Evolutionary conservation across 2,329 filamentous ascomycete species (phyloP).

Genomic region (Simplicillium sp.): DNA sequence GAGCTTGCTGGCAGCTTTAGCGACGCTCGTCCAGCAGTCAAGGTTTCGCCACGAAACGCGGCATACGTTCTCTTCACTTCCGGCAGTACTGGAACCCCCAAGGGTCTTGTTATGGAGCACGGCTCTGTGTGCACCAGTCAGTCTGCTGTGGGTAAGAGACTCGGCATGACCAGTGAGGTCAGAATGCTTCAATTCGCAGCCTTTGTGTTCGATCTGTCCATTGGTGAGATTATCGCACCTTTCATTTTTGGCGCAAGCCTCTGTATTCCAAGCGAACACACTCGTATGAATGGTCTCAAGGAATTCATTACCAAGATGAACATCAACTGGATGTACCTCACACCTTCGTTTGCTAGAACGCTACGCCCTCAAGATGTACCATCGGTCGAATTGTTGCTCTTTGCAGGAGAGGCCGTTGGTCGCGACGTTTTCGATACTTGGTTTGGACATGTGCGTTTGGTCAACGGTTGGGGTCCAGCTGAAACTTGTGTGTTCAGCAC

Average conservation of each 20-base stretch:
- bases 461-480: constrained; percentile 4
- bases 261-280: constrained; percentile 6
- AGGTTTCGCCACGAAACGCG: not conserved
- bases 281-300: constrained; percentile 3
- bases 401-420: constrained; percentile 1
- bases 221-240: constrained; percentile 2
- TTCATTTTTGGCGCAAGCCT: constrained; percentile 3
- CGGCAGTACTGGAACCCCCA: constrained; percentile 39
- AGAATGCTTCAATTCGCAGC: constrained; percentile 7
- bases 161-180: not conserved
- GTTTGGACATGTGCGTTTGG: not conserved
- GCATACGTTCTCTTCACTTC: constrained; percentile 40
- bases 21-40: not conserved
- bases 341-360: constrained; percentile 1
- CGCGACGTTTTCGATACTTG: not conserved
- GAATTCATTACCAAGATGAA: constrained; percentile 4
- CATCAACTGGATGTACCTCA: constrained; percentile 5
- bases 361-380: not conserved
- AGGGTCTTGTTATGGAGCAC: constrained; percentile 31
- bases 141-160: constrained; percentile 3
- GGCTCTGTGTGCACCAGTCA: constrained; percentile 8
- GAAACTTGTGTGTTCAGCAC: constrained; percentile 1
- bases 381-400: not conserved
- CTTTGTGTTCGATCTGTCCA: constrained; percentile 6
- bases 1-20: constrained; percentile 1